A percentile compares a stretch with the other conserved stretches of the same genome.
These are phyloP conservation scores for Styphnolobium japonicum DNA, from an alignment of 306 rosid species.

Conservation along the genomic window DNA sequence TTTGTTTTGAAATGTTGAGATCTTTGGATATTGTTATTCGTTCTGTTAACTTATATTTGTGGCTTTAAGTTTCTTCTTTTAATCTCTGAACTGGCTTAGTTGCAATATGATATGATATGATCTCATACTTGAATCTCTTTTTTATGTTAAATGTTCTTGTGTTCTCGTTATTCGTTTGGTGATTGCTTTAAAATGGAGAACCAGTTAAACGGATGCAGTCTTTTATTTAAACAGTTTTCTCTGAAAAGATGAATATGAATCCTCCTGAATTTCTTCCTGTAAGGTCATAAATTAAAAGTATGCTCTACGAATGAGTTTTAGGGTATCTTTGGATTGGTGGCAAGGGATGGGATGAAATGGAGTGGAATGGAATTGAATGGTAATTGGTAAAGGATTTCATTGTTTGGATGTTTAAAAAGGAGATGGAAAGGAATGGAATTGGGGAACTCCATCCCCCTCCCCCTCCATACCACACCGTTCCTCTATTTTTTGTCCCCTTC, in stretches of 20 bases:
- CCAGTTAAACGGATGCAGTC: neutral
- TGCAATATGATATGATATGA: neutral
- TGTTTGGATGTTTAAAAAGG: too few species aligned
- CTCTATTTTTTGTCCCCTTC: too few species aligned
- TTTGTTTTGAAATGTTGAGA: neutral
- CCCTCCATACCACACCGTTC: too few species aligned
- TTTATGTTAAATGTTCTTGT: neutral
- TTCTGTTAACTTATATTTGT: too few species aligned
- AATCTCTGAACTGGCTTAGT: slow-evolving; percentile 11
- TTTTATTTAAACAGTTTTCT: neutral
- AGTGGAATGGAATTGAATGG: too few species aligned
- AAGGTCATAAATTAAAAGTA: neutral
- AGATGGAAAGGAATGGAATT: too few species aligned
- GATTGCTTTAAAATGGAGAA: neutral
- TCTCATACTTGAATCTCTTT: neutral
- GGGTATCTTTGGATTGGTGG: too few species aligned
- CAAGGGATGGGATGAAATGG: too few species aligned
- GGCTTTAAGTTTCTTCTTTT: neutral
- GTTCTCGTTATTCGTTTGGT: neutral
- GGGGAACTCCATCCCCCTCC: too few species aligned
- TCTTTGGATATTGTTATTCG: neutral
- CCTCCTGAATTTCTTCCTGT: too few species aligned
- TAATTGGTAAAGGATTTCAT: too few species aligned
- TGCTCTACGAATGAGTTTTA: neutral
- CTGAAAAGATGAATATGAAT: neutral